Base-by-base conservation (phyloP, 768 basidiomycete genomes). In the Mycena pura region DNA sequence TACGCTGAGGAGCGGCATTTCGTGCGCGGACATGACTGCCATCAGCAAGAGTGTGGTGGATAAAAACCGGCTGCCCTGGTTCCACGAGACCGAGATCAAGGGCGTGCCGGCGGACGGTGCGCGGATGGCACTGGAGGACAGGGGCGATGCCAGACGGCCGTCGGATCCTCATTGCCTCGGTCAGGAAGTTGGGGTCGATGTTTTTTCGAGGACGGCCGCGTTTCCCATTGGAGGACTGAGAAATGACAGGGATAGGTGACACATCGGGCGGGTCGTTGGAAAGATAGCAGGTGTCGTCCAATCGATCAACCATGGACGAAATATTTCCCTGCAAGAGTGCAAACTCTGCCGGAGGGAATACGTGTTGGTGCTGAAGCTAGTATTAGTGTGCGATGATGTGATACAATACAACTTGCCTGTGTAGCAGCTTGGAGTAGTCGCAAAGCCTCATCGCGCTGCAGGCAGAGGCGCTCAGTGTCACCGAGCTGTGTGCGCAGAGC, bases 121-220 rank as follows among this genome's bases (percentile, higher is more conserved):
- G 62, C 2, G 55, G 15, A 6, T 11, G 11, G 31, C 44, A 11
- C 17, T 28, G 3, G 39, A 62, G 50, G 24, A 62, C 53, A 6
- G 3, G 5, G 7, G 38, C 31, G 1, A 62, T 47, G 17, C 50
- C 46, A 17, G 38, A 22, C 2, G 29, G 24, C 9, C 46, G 24
- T 2, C 60, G 46, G 10, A 78, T 49, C 0, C 65, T 44, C 11
- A 75, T 54, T 0, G 76, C 76, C 10, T 74, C 73, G 0, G 44
- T 31, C 0, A 69, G 55, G 40, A 73, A 69, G 3, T 45, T n/a
- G 1, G 60, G 68, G 46, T 75, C 62, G 19, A 75, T 71, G 13
- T 70, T 60, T 1, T 70, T 27, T 3, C 62, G 52, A 5, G 73
- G 74, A 1, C 59, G 53, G 3, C 46, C 43, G n/a, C n/a, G n/a